phyloP scores from a whole-genome alignment of 192 early-diverging fungal species.

The Hyaloraphidium curvatum region DNA sequence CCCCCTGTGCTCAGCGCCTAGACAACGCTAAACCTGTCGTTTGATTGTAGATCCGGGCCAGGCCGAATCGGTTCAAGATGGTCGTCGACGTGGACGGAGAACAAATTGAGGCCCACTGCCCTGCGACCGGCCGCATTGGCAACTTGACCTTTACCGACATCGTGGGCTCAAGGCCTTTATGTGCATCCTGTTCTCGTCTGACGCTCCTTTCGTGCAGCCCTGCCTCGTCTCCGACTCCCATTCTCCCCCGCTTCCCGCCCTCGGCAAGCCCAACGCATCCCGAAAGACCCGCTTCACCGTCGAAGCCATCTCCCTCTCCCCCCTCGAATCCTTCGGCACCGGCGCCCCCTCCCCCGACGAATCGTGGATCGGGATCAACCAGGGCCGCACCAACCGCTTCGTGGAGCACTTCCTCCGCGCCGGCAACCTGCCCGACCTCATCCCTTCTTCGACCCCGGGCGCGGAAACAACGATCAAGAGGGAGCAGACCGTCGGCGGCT shows the following conservation, averaged over 20 bases:
- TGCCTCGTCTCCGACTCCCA: background rate
- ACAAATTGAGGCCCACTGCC: background rate
- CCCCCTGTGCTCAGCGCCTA: no score
- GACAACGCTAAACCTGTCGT: no score
- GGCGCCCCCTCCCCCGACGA: no score
- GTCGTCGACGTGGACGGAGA: background rate
- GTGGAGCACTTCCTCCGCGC: background rate
- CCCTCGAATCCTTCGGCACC: background rate
- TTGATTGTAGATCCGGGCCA: no score
- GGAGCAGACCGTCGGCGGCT: background rate
- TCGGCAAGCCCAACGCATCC: background rate
- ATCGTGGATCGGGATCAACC: background rate
- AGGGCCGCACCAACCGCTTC: background rate
- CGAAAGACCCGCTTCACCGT: background rate
- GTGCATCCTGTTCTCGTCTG: background rate
- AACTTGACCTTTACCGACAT: background rate
- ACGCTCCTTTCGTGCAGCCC: background rate
- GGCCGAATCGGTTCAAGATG: background rate
- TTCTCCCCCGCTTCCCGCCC: background rate
- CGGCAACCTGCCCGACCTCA: background rate
- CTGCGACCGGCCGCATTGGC: background rate
- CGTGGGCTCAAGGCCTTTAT: no score
- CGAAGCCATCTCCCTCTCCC: slow-evolving; percentile 1
- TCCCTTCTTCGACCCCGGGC: background rate
- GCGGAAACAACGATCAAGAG: background rate